Percentiles rank a stretch among this genome's conserved stretches.
Conservation (phyloP, 2,329 filamentous ascomycete genomes). For the Aureobasidium subglaciale region DNA sequence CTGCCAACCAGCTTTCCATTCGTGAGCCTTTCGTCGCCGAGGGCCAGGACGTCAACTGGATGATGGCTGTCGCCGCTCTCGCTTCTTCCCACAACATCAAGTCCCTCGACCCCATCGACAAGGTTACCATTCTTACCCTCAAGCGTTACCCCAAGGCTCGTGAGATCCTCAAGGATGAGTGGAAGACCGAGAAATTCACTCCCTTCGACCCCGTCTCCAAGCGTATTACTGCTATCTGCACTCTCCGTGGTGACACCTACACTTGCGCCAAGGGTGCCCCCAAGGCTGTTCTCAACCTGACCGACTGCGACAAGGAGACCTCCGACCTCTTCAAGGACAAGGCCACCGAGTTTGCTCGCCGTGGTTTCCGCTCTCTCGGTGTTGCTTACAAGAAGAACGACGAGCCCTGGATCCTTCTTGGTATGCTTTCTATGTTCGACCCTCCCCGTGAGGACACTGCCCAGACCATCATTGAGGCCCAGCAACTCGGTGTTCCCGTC, state of each 20-base stretch:
- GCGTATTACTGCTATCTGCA: conserved; percentile 65
- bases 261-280: conserved; percentile 71
- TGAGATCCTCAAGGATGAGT: conserved; percentile 67
- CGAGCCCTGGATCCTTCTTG: conserved; percentile 65
- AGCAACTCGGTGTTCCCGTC: conserved; percentile 67
- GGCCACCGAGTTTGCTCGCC: conserved; percentile 66
- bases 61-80: conserved; percentile 73
- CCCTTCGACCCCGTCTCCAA: conserved; percentile 75
- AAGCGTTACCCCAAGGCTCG: conserved; percentile 70
- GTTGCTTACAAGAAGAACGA: conserved; percentile 73
- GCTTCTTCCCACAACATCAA: conserved; percentile 74
- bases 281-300: conserved; percentile 65
- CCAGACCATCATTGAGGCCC: conserved; percentile 69
- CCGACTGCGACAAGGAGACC: conserved; percentile 59
- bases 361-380: conserved; percentile 74
- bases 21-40: conserved; percentile 71
- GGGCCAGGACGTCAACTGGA: conserved; percentile 73
- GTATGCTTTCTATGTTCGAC: conserved; percentile 75
- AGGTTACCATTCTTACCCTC: conserved; percentile 68
- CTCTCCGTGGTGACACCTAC: conserved; percentile 62
- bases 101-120: conserved; percentile 72
- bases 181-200: conserved; percentile 70
- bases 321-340: conserved; percentile 63
- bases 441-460: conserved; percentile 72
- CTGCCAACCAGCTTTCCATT: conserved; percentile 67